phyloP scores from a whole-genome alignment of 345 rosid species.

The Erucastrum elatum region DNA sequence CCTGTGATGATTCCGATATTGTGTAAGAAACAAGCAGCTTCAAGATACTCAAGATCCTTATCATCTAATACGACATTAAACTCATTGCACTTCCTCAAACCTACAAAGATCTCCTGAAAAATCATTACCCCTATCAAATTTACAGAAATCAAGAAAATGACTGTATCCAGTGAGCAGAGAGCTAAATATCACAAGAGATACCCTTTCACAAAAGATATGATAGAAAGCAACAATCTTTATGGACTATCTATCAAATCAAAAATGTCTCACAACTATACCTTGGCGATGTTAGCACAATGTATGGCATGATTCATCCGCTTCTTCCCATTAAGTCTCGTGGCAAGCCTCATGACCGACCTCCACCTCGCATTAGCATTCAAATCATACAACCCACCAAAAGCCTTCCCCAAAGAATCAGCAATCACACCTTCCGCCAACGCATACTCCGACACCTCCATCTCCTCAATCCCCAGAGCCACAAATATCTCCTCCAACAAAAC shows the following conservation, averaged over 20 bases:
- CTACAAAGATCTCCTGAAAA: conserved; percentile 59
- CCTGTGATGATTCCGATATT: conserved; percentile 54
- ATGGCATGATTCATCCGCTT: conserved; percentile 54
- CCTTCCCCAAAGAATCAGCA: conserved; percentile 54
- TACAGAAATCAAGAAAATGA: background rate
- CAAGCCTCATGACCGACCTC: conserved; percentile 54
- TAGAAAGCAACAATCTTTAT: background rate
- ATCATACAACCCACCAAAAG: conserved; percentile 44
- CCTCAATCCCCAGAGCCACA: conserved; percentile 53
- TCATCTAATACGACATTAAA: conserved; percentile 39
- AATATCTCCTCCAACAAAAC: conserved; percentile 70
- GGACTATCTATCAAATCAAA: background rate
- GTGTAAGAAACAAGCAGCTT: conserved; percentile 82
- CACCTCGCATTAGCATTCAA: conserved; percentile 61
- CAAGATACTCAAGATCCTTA: conserved; percentile 65
- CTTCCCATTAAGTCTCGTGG: conserved; percentile 50
- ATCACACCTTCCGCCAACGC: conserved; percentile 68
- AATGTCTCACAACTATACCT: conserved; percentile 39
- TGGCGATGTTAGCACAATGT: conserved; percentile 56
- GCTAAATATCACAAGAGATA: background rate
- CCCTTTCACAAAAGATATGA: background rate
- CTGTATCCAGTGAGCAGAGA: background rate
- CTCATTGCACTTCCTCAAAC: conserved; percentile 49
- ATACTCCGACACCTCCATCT: conserved; percentile 71
- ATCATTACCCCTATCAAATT: conserved; percentile 27